Base-by-base conservation (phyloP, 805 yeast species). In the Phaffomyces opuntiae region DNA sequence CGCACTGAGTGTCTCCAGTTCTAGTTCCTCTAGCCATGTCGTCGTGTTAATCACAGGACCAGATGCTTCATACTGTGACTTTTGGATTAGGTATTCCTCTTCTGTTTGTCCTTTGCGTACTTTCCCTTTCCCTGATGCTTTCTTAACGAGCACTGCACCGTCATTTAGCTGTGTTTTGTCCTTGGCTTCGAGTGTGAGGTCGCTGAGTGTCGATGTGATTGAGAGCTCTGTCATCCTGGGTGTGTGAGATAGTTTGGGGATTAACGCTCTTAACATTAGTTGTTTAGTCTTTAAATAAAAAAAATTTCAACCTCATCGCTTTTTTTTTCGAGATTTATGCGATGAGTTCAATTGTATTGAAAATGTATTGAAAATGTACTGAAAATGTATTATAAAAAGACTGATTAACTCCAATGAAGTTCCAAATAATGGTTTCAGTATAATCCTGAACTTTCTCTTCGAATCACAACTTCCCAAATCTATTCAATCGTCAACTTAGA, bases 61-160 rank as follows among this genome's bases (percentile, higher is more conserved):
- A 0, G 67, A 58, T 0, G 53, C 40, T 50, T 62, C 63, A 56
- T 78, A 87, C 54, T 72, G 75, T 3, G 51, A 50, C 49, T 67
- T 65, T 61, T 88, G 91, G 9, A 48, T 56, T 32, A 58, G 64
- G 52, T 66, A 88, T 46, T 77, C 84, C 44, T 81, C 90, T 37
- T 78, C 80, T 0, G 83, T 57, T 58, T 88, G 96, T 0, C 80
- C 81, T 54, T 84, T 87, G 37, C 96, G 73, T 25, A 71, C 61
- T 45, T 71, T 74, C 4, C 61, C 57, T 45, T 70, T 65, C 0
- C 80, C 80, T 1, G 77, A 70, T 1, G 74, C 66, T 47, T 68
- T 74, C 33, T 64, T 61, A 5, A 74, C 76, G 3, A 64, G 49
- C 2, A 74, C 75, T 50, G 69, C 71, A 1, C 78, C 59, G 35